These are phyloP conservation scores for Oryza coarctata DNA, from an alignment of 176 grass and related monocot species.

Conservation along the genomic window DNA sequence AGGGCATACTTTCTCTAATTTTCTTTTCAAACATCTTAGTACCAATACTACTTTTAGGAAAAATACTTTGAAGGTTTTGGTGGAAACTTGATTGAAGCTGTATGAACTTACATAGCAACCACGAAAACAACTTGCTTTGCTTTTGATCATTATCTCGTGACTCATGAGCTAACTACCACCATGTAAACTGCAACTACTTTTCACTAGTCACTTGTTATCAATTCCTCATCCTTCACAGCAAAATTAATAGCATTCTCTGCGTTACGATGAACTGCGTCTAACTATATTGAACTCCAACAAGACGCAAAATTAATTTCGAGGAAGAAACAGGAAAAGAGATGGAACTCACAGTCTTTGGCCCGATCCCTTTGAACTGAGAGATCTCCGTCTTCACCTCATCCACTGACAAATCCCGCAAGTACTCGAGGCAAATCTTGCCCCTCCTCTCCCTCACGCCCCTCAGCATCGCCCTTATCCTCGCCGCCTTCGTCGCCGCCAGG, in stretches of 20 bases:
- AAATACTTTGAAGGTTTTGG: neutral
- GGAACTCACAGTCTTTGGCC: conserved; percentile 74
- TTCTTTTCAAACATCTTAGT: neutral
- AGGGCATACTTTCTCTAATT: neutral
- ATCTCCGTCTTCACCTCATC: conserved; percentile 81
- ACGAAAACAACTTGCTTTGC: neutral
- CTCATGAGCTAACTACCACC: neutral
- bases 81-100: neutral
- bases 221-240: neutral
- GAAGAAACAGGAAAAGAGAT: conserved; percentile 10
- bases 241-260: conserved; percentile 3
- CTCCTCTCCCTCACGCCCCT: conserved; percentile 57
- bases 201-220: neutral
- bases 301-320: neutral
- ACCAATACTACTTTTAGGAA: neutral
- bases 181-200: conserved; percentile 9
- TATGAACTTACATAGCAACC: neutral
- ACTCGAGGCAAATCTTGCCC: conserved; percentile 75
- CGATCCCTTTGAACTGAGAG: conserved; percentile 80
- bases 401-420: conserved; percentile 54
- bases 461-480: conserved; percentile 65
- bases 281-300: neutral
- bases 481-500: conserved; percentile 72
- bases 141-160: neutral
- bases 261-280: neutral